phyloP scores from a whole-genome alignment of 805 yeast genomes.

The Candida gorgasii region DNA sequence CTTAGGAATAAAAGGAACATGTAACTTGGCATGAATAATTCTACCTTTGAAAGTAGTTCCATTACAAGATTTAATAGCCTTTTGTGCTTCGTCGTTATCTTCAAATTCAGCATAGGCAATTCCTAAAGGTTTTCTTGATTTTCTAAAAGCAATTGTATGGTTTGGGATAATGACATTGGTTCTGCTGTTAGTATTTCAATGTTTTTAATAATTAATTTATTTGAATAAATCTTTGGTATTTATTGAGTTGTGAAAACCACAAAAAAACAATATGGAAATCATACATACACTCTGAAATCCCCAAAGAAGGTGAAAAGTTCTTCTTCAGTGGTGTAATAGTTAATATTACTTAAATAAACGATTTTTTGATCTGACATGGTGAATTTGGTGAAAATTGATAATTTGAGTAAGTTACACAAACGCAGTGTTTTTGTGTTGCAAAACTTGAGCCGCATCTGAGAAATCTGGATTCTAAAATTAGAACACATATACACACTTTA shows the following conservation, averaged over 20 bases:
- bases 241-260: neutral
- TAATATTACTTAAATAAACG: slow-evolving; percentile 56
- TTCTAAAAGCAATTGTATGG: slow-evolving; percentile 50
- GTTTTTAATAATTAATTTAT: too few relatives aligned
- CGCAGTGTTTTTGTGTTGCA: neutral
- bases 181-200: slow-evolving; percentile 8
- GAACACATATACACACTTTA: too few relatives aligned
- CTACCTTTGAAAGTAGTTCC: slow-evolving; percentile 36
- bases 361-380: slow-evolving; percentile 11
- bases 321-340: slow-evolving; percentile 51
- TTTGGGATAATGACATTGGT: slow-evolving; percentile 53
- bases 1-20: slow-evolving; percentile 43
- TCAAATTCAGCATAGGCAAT: slow-evolving; percentile 45
- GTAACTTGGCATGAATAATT: slow-evolving; percentile 38
- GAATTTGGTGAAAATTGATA: slow-evolving; percentile 2
- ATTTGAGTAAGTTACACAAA: neutral
- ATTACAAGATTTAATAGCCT: slow-evolving; percentile 27
- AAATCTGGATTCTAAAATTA: too few relatives aligned
- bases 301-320: slow-evolving; percentile 48
- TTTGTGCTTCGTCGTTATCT: slow-evolving; percentile 27
- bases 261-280: slow-evolving; percentile 2
- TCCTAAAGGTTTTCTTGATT: slow-evolving; percentile 52
- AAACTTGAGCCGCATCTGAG: neutral
- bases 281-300: slow-evolving; percentile 48
- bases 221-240: neutral